Evolutionary conservation across 805 yeast genomes (phyloP).

Genomic region (Cyberlindnera americana): DNA sequence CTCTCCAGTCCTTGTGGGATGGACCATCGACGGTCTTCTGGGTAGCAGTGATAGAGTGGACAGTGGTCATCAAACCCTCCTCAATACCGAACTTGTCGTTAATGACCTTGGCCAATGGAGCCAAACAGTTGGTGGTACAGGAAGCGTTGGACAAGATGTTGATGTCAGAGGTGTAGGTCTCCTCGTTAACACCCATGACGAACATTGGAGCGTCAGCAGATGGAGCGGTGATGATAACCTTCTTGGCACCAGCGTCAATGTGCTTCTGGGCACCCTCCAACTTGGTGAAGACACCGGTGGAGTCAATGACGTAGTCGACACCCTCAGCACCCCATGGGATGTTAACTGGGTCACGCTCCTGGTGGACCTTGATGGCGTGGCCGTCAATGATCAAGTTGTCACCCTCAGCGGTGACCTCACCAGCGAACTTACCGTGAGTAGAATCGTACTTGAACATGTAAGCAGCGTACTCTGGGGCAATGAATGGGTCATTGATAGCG

Average conservation of each 20-base stretch:
- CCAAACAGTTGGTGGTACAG: slow-evolving; percentile 94
- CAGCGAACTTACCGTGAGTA: slow-evolving; percentile 83
- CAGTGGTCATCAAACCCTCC: slow-evolving; percentile 94
- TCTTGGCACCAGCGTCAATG: slow-evolving; percentile 89
- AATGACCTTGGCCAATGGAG: slow-evolving; percentile 89
- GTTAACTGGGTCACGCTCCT: slow-evolving; percentile 79
- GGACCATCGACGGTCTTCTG: slow-evolving; percentile 97
- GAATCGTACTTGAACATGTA: slow-evolving; percentile 96
- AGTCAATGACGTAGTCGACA: slow-evolving; percentile 85
- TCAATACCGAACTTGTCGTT: slow-evolving; percentile 83
- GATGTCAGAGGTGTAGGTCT: slow-evolving; percentile 71
- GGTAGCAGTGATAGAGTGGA: slow-evolving; percentile 94
- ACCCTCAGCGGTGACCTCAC: slow-evolving; percentile 61
- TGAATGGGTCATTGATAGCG: slow-evolving; percentile 91
- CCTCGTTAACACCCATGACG: slow-evolving; percentile 87
- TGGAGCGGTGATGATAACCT: slow-evolving; percentile 93
- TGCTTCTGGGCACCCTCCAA: slow-evolving; percentile 79
- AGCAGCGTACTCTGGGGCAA: slow-evolving; percentile 85
- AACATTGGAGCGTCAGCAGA: slow-evolving; percentile 94
- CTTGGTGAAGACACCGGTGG: slow-evolving; percentile 92
- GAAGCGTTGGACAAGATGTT: slow-evolving; percentile 87
- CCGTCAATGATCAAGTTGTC: slow-evolving; percentile 66
- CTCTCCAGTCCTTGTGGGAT: slow-evolving; percentile 98
- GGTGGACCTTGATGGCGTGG: slow-evolving; percentile 59
- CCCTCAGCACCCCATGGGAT: slow-evolving; percentile 86